Base-by-base conservation (phyloP, 2,329 filamentous ascomycete species). In the Lecanicillium sp. region DNA sequence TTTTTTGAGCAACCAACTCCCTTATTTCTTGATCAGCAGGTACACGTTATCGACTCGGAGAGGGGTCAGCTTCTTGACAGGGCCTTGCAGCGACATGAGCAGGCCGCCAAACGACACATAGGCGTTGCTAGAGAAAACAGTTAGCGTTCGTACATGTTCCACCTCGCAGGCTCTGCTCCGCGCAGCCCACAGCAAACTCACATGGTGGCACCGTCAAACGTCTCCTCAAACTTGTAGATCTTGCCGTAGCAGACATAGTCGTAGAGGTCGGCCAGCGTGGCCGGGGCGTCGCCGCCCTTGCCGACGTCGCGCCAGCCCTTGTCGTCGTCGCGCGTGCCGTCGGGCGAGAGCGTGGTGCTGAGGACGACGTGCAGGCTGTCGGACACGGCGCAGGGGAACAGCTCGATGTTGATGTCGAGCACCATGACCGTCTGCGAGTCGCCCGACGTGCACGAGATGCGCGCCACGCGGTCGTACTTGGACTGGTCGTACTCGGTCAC, bases 401-500 rank as follows among this genome's bases (percentile, higher is more conserved):
- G 80, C 70, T 98, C 91, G 50, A 81, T 86, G 74, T 97, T 96
- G 69, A 97, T 83, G 70, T 98, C 93, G 52, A 98, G 86, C 5
- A 81, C 84, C 72, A 97, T 83, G 54, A 81, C 77, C 24, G 86
- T 87, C 54, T 81, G 75, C 58, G 78, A 79, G 69, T 95, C 89
- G 56, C 78, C 75, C 20, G 86, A 91, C 44, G 78, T 86, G 62
- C 82, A 90, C 48, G 74, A 81, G 62, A 97, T 81, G 58, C 93
- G 91, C 48, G 88, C 86, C 21, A 96, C 91, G 55, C 91, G 88
- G 72, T 97, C 93, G 70, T 98, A 98, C 71, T 96, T 95, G 61
- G 84, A 79, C 61, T 83, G 78, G 72, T 95, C 87, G 65, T 89
- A 74, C 48, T 79, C 71, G 57, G 82, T 91, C 60, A 97, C 77